A percentile compares a stretch with the other conserved stretches of the same genome.
Conservation (phyloP, 1,284 basidiomycete genomes). For the Puccinia polysora region DNA sequence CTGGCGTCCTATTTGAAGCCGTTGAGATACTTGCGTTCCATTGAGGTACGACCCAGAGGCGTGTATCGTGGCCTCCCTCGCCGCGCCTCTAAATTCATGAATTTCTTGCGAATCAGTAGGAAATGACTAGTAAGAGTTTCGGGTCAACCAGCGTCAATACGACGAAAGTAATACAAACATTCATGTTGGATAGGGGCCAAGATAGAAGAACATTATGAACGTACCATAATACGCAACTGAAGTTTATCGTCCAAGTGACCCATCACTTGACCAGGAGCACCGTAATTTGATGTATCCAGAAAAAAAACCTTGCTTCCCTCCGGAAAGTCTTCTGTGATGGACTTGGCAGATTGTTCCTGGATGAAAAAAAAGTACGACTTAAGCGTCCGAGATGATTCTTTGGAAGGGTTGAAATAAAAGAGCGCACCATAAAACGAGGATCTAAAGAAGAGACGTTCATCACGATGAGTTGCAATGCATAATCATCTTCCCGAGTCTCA, state of each 20-base stretch:
- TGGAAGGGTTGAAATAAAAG: background rate
- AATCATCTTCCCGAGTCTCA: constrained; percentile 79
- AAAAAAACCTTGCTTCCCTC: constrained; percentile 88
- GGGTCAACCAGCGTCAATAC: background rate
- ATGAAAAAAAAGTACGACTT: background rate
- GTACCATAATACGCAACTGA: constrained; percentile 72
- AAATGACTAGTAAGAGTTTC: constrained; percentile 65
- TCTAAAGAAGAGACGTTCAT: constrained; percentile 76
- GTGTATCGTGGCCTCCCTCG: no score
- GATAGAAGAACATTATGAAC: constrained; percentile 50
- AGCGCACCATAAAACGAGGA: constrained; percentile 71
- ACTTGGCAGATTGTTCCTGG: constrained; percentile 65
- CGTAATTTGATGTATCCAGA: constrained; percentile 86
- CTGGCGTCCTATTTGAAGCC: constrained; percentile 67
- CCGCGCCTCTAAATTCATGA: constrained; percentile 67
- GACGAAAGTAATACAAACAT: background rate
- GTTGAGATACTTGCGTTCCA: constrained; percentile 67
- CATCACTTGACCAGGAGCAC: constrained; percentile 84
- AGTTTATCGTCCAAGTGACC: constrained; percentile 65
- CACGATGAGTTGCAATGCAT: constrained; percentile 78
- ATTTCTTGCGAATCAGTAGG: constrained; percentile 72
- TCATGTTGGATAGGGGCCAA: no score
- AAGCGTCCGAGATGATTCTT: background rate
- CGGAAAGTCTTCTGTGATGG: constrained; percentile 82
- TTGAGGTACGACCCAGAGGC: no score